Evolutionary conservation across 1,139 yeast species (phyloP).

Genomic region (Hyphopichia fennica): DNA sequence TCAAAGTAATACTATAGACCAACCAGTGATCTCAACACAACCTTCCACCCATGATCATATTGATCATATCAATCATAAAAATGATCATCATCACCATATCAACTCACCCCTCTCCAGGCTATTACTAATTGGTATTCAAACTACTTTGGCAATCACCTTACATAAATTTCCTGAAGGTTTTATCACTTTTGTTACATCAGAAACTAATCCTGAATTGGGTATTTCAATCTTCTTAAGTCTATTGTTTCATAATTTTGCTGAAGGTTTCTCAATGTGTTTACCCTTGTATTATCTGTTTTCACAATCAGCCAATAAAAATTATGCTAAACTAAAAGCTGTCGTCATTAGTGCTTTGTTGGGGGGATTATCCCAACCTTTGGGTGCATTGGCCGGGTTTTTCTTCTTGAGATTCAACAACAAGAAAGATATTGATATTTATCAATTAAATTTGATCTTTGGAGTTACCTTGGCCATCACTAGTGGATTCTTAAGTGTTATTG

Average conservation of each 20-base stretch:
- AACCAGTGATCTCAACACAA: constrained; percentile 1
- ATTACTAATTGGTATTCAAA: constrained; percentile 84
- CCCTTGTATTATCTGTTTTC: constrained; percentile 76
- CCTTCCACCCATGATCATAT: background rate
- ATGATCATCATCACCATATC: constrained; percentile 76
- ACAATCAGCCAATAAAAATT: constrained; percentile 14
- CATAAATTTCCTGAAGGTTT: constrained; percentile 97
- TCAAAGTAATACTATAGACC: too few relatives aligned
- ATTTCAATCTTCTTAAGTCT: constrained; percentile 79
- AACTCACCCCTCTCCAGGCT: constrained; percentile 76
- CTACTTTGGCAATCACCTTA: constrained; percentile 80
- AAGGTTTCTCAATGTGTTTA: constrained; percentile 91
- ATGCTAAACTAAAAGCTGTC: constrained; percentile 62
- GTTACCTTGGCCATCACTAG: constrained; percentile 69
- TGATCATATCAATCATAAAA: constrained; percentile 16
- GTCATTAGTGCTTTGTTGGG: constrained; percentile 69
- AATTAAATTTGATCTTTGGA: constrained; percentile 55
- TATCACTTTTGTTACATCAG: constrained; percentile 76
- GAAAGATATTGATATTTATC: constrained; percentile 29
- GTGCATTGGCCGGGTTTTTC: constrained; percentile 72
- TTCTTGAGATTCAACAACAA: constrained; percentile 46
- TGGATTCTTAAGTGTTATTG: constrained; percentile 80
- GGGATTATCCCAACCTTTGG: constrained; percentile 84
- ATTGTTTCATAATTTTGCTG: constrained; percentile 88
- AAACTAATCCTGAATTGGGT: constrained; percentile 73